Evolutionary conservation across 331 rosid genomes (phyloP), one percentile per base, ranked within the genome.

Genomic region (Prunus yedoensis): DNA sequence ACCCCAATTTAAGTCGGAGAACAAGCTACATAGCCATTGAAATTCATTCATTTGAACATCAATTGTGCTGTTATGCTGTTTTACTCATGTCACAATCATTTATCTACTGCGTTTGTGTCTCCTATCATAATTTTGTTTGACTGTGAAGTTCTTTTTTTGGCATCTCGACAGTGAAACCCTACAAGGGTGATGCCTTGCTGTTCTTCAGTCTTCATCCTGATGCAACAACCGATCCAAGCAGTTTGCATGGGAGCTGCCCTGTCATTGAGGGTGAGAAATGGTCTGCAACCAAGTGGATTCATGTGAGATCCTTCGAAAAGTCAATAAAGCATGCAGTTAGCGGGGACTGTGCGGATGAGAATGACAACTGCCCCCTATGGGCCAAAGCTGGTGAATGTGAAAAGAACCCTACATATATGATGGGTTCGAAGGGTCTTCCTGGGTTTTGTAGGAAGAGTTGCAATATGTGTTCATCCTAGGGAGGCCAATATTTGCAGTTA

Each of bases 271-370:
- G 98, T 5, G 99, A 92, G 86, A 95, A 95, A 81, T 95, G 99
- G 98, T 91, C 97, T 7, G 98, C 99, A 69, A 95, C 99, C 14
- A 95, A 95, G 85, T 95, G 99, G 99, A 95, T 95, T 80, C 99
- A 95, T 1, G 99, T 95, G 67, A 75, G 90, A 52, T 89, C 93
- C 80, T 95, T 83, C 1, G 90, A 83, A 11, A 85, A 87, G 74
- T 73, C 88, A 17, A 0, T 45, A 8, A 74, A 0, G 47, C 79
- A 2, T 49, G 15, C 38, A 4, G n/a, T 10, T 2, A 64, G 53
- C n/a, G 85, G 82, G 56, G 83, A 23, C 0, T 95, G 99, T 27
- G 75, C 23, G 43, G 99, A 95, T 68, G 81, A 79, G 74, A 68
- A 92, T 53, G 89, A 45, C 15, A 92, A 81, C 77, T 95, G 99